Base-by-base conservation (phyloP, 1,284 basidiomycete species). In the Fomitopsis palustris region DNA sequence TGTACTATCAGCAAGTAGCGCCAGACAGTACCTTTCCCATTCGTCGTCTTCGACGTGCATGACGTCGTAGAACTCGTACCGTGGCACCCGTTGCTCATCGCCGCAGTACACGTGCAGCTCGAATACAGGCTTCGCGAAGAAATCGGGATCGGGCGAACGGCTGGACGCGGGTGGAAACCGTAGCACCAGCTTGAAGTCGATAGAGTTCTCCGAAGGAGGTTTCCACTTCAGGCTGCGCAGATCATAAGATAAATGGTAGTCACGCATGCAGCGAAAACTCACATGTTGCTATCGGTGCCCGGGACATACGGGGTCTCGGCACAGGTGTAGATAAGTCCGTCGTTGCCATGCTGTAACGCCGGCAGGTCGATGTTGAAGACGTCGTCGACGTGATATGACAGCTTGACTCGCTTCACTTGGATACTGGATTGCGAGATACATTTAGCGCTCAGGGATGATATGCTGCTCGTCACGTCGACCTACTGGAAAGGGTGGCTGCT, bases 241-340 rank as follows among this genome's bases (percentile, higher is more conserved):
- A 10, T 38, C 54, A 53, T 53, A 23, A 63, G 43, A 54, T 57
- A n/a, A 57, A 57, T 19, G n/a, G 51, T 35, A 35, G 27, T 33
- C 23, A 25, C 14, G 49, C 14, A 21, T 10, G 27, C 12, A 12
- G 6, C 21, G 10, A 43, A 12, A 16, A 75, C 88, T 65, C 61
- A 96, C 95, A 99, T 96, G 64, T 94, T 93, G 6, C 77, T 75
- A 71, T 99, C 96, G 10, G 97, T 99, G 0, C 93, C 96, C n/a
- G 91, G 80, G 3, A 84, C 80, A 68, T 99, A 99, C 0, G 86
- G 86, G 5, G 92, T 86, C 70, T 86, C 90, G 9, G 92, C 91
- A 68, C 93, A 92, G 0, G 97, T 99, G 71, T 98, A 99, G 67
- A 99, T 98, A 60, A 99, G 84, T 0, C 97, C 97, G 69, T 99